These are phyloP conservation scores for Quercus ilex DNA, from an alignment of 306 rosid species.

Conservation along the genomic window DNA sequence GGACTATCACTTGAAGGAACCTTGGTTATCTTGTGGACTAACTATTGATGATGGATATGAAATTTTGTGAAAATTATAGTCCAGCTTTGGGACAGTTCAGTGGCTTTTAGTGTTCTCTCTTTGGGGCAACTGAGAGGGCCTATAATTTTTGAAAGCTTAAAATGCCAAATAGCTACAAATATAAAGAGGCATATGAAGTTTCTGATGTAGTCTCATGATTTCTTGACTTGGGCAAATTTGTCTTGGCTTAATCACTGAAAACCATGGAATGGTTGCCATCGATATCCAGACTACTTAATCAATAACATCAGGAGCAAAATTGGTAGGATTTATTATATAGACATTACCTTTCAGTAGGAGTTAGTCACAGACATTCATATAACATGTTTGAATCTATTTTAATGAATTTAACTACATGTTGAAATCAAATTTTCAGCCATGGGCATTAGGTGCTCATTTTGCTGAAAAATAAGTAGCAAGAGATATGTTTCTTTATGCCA, in stretches of 20 bases:
- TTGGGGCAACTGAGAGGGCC: neutral
- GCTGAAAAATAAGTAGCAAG: neutral
- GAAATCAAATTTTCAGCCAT: slow-evolving; percentile 6
- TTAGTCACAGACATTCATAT: neutral
- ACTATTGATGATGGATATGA: too few species aligned
- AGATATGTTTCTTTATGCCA: neutral
- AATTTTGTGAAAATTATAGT: too few species aligned
- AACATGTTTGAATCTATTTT: neutral
- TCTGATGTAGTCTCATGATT: neutral
- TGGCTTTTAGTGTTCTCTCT: neutral
- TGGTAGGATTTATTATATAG: neutral
- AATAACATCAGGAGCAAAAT: neutral
- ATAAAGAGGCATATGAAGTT: neutral
- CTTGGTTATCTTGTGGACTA: too few species aligned
- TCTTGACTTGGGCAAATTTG: neutral
- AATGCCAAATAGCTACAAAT: neutral
- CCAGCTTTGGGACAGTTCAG: neutral
- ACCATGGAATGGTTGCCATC: neutral
- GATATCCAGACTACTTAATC: neutral
- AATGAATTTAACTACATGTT: neutral
- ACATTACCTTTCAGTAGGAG: neutral
- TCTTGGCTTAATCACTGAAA: neutral
- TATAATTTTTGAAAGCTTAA: neutral
- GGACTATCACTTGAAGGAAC: too few species aligned
- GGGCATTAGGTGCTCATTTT: neutral